A percentile compares a stretch with the other conserved stretches of the same genome.
Evolutionary conservation across 108 stramenopile genomes (phyloP).

Genomic region (Cyclotella baltica): DNA sequence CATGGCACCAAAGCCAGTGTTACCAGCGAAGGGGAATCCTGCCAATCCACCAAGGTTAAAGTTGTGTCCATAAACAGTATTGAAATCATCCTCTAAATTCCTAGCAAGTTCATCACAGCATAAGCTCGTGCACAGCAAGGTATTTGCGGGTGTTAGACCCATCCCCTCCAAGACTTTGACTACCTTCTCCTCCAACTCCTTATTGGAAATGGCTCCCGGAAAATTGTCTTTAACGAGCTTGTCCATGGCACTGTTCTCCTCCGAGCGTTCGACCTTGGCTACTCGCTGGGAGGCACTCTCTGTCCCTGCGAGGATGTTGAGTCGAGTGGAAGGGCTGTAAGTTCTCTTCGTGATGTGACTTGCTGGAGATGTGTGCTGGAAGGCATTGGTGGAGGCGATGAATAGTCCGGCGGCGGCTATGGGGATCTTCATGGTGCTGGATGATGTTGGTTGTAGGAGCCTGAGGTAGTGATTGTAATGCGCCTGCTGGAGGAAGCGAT

Average conservation of each 20-base stretch:
- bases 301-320: conserved; percentile 35
- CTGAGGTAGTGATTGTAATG: not conserved
- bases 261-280: conserved; percentile 15
- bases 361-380: conserved; percentile 2
- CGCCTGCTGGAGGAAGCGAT: not conserved
- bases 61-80: conserved; percentile 7
- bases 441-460: not conserved
- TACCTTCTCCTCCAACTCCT: conserved; percentile 6
- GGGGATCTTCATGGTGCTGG: conserved; percentile 13
- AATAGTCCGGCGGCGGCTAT: conserved; percentile 13
- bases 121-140: not conserved
- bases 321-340: conserved; percentile 18
- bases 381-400: conserved; percentile 7
- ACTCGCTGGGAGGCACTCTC: conserved; percentile 14
- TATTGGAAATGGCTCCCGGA: conserved; percentile 6
- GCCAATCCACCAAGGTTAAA: conserved; percentile 13
- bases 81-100: conserved; percentile 18
- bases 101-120: conserved; percentile 13
- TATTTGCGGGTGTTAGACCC: not conserved
- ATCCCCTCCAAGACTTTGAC: not conserved
- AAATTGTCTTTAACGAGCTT: conserved; percentile 14
- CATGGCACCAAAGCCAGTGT: conserved; percentile 18
- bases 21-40: conserved; percentile 9
- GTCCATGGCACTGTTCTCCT: conserved; percentile 15
- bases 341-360: not conserved